Base-by-base conservation (phyloP, 148 eudicot genomes). In the Silene conica region DNA sequence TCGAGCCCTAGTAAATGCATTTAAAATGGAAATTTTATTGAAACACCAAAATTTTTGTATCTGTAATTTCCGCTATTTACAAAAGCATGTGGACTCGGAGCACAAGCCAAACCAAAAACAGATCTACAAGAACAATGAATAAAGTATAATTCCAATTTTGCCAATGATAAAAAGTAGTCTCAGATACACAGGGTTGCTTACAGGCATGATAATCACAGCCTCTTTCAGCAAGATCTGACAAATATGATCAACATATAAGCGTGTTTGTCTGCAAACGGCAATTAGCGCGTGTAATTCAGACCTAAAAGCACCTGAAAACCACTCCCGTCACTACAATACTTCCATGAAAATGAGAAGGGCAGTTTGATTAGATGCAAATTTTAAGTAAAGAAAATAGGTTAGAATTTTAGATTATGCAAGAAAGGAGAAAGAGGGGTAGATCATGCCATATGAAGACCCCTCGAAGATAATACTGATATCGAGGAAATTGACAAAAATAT, bases 201-300 rank as follows among this genome's bases (percentile, higher is more conserved):
- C 99, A 80, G 86, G 86, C 82, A 80, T 87, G 70, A 90, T 81
- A 64, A 86, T 83, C 78, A 95, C 97, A 58, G 90, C 84, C 74
- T 84, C 85, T 74, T 82, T 71, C 75, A 92, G 82, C 85, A 95
- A 63, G 54, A 61, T 43, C 76, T 38, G 72, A 83, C 91, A 86
- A 54, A 82, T 23, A 63, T 78, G 80, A 77, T 95, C 94, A 66
- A 95, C 89, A 81, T 86, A 88, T 55, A 82, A 25, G 52, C 97
- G 88, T 41, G 90, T 90, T 80, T 74, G 81, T 75, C 97, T 84
- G 82, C 97, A 95, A 48, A 79, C 82, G 61, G 89, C 83, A 72
- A 95, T 84, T 46, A 86, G 70, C 70, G 84, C 83, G 71, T 86
- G 92, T 64, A 92, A 69, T 79, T 95, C 97, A 64, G 87, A 78